These are phyloP conservation scores for Catenaria anguillulae DNA, from an alignment of 371 early-diverging fungal genomes.

Conservation along the genomic window DNA sequence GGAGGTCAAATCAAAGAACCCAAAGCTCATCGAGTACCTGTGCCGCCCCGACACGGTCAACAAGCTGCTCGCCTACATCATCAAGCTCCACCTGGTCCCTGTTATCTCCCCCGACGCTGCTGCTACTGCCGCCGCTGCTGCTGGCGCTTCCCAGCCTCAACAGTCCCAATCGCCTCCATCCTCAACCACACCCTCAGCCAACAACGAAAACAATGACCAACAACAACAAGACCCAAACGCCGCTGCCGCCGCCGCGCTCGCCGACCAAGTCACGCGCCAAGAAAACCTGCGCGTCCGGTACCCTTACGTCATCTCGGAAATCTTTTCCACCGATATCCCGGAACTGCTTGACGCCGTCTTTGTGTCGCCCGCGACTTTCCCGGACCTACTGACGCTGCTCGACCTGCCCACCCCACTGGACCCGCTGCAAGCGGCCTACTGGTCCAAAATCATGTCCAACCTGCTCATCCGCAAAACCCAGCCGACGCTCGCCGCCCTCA, in stretches of 20 bases:
- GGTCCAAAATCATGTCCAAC: constrained; percentile 67
- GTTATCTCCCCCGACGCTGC: background rate
- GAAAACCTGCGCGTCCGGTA: constrained; percentile 20
- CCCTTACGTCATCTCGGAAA: constrained; percentile 69
- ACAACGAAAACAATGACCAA: too few species aligned
- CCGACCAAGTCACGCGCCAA: background rate
- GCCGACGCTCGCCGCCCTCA: background rate
- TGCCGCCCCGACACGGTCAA: constrained; percentile 40
- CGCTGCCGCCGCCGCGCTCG: too few species aligned
- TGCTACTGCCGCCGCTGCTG: background rate
- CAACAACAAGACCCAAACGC: too few species aligned
- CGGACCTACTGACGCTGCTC: constrained; percentile 37
- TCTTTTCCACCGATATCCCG: constrained; percentile 71
- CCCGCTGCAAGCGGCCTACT: constrained; percentile 66
- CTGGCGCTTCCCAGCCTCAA: background rate
- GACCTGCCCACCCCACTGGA: constrained; percentile 57
- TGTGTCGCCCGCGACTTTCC: background rate
- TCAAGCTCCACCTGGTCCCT: constrained; percentile 16
- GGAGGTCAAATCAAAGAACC: constrained; percentile 67
- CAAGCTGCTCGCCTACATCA: constrained; percentile 45
- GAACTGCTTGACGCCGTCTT: constrained; percentile 59
- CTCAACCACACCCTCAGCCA: too few species aligned
- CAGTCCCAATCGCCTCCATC: constrained; percentile 13
- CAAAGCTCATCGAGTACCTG: constrained; percentile 59
- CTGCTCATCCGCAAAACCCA: constrained; percentile 64